Evolutionary conservation across 176 grass and related monocot genomes (phyloP).

Genomic region (Rhynchospora pubera): DNA sequence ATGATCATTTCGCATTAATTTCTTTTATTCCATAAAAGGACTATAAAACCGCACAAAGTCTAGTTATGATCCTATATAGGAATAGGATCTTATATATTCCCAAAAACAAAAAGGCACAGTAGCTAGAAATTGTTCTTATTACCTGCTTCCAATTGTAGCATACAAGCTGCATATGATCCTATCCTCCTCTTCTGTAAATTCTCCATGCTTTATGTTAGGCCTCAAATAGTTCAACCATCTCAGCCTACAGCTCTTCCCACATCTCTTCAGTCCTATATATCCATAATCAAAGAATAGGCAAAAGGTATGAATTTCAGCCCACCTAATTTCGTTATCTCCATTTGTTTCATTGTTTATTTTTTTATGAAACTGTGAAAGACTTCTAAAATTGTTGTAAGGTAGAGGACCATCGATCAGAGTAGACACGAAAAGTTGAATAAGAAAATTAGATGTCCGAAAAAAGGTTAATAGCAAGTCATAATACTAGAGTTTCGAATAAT

Average conservation of each 20-base stretch:
- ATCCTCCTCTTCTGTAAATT: slow-evolving; percentile 83
- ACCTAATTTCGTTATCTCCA: background rate
- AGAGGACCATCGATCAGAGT: background rate
- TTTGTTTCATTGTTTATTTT: background rate
- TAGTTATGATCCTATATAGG: too few species aligned
- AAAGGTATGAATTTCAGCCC: background rate
- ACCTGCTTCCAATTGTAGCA: slow-evolving; percentile 92
- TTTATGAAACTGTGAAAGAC: background rate
- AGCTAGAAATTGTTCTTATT: slow-evolving; percentile 1
- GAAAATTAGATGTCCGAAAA: background rate
- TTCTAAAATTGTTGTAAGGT: background rate
- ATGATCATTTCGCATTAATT: background rate
- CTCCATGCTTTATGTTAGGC: slow-evolving; percentile 88
- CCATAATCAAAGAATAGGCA: background rate
- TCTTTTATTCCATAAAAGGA: background rate
- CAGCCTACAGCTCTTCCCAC: slow-evolving; percentile 93
- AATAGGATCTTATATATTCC: background rate
- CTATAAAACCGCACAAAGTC: background rate
- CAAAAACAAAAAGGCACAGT: background rate
- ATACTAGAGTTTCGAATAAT: background rate
- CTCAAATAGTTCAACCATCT: slow-evolving; percentile 97
- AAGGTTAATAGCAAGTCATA: background rate
- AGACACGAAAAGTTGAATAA: background rate
- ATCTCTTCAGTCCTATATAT: slow-evolving; percentile 66
- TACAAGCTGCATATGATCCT: slow-evolving; percentile 74